Conservation (phyloP, 2,329 filamentous ascomycete genomes). For the Simplicillium sp. region DNA sequence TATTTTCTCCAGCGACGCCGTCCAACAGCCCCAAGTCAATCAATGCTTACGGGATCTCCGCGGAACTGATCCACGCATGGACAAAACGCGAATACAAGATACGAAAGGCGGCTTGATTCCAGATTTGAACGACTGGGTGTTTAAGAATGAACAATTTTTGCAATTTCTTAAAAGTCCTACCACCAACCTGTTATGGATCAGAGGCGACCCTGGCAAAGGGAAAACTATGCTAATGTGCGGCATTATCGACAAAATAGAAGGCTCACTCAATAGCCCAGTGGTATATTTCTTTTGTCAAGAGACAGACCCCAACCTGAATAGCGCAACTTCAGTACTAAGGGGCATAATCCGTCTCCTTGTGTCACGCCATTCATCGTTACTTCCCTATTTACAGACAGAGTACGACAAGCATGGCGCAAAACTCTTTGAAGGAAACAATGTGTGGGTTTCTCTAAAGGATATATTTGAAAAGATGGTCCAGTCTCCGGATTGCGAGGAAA, state of each 20-base stretch:
- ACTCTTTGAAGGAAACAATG: slow-evolving; percentile 28
- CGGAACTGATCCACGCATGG: slow-evolving; percentile 18
- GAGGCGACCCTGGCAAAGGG: slow-evolving; percentile 23
- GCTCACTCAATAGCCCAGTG: neutral
- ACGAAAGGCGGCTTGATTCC: slow-evolving; percentile 22
- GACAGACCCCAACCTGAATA: slow-evolving; percentile 25
- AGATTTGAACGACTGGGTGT: slow-evolving; percentile 25
- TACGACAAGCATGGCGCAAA: slow-evolving; percentile 21
- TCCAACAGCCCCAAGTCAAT: neutral
- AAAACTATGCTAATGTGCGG: slow-evolving; percentile 24
- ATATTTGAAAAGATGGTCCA: slow-evolving; percentile 29
- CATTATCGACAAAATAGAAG: slow-evolving; percentile 15
- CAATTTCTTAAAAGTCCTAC: slow-evolving; percentile 5
- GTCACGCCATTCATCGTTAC: slow-evolving; percentile 18
- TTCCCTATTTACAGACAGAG: slow-evolving; percentile 20
- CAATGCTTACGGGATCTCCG: slow-evolving; percentile 14
- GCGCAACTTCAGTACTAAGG: slow-evolving; percentile 26
- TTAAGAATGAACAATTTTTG: slow-evolving; percentile 15
- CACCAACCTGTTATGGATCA: slow-evolving; percentile 20
- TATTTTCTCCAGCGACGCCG: too few species aligned
- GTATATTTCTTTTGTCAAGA: slow-evolving; percentile 32
- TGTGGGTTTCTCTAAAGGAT: slow-evolving; percentile 22
- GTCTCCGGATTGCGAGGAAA: slow-evolving; percentile 16
- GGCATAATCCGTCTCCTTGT: slow-evolving; percentile 32
- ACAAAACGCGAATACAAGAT: slow-evolving; percentile 24